phyloP scores from a whole-genome alignment of 768 basidiomycete genomes.

The Rhodotorula paludigena region DNA sequence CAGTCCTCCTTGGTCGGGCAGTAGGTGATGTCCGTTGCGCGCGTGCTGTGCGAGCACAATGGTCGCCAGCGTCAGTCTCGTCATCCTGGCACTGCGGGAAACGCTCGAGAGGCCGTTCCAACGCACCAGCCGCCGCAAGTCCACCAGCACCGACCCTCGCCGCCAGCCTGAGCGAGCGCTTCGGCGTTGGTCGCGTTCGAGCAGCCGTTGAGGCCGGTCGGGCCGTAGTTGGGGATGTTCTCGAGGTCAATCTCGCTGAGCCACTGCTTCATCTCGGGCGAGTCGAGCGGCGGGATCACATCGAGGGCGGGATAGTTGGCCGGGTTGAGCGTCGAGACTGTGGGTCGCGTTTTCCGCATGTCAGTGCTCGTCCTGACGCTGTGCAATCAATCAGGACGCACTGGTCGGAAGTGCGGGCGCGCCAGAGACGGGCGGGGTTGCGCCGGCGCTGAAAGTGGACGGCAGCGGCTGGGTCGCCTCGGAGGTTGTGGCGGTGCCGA shows the following conservation, averaged over 20 bases:
- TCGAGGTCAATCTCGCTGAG: conserved; percentile 63
- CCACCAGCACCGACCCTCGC: conserved; percentile 77
- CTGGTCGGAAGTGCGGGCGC: conserved; percentile 62
- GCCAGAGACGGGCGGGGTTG: conserved; percentile 60
- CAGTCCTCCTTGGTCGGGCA: conserved; percentile 64
- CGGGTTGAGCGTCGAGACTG: conserved; percentile 48
- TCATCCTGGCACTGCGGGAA: no score
- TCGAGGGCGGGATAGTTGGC: conserved; percentile 64
- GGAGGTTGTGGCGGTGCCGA: conserved; percentile 40
- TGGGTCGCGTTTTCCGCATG: not conserved
- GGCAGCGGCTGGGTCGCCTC: conserved; percentile 53
- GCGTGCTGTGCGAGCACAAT: conserved; percentile 62
- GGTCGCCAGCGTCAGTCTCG: conserved; percentile 79
- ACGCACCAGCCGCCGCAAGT: conserved; percentile 70
- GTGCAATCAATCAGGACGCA: conserved; percentile 7
- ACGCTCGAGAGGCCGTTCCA: conserved; percentile 44
- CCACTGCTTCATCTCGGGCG: conserved; percentile 65
- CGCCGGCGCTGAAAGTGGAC: conserved; percentile 59
- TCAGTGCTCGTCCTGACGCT: no score
- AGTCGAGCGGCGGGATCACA: conserved; percentile 58
- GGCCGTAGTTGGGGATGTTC: conserved; percentile 61
- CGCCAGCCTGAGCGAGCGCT: conserved; percentile 54
- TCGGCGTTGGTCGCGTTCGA: conserved; percentile 53
- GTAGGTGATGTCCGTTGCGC: conserved; percentile 62
- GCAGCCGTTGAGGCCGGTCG: conserved; percentile 68